Percentiles rank a stretch among this genome's conserved stretches.
Conservation (phyloP, 345 rosid genomes). For the Eucalyptus melliodora region DNA sequence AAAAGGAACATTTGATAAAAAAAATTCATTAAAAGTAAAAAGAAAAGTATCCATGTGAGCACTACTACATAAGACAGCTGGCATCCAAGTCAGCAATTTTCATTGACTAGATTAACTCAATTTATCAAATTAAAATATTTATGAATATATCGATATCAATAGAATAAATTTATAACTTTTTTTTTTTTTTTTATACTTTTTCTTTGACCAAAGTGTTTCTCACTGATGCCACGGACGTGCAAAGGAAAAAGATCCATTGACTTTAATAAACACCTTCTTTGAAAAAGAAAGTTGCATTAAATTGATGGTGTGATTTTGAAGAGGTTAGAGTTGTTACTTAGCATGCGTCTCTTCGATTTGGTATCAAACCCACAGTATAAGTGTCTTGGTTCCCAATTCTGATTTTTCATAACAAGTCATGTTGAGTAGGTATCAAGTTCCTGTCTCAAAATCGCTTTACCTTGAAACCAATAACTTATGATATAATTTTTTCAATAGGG, state of each 20-base stretch:
- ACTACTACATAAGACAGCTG: fast-evolving
- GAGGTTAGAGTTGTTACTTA: neutral
- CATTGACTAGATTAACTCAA: neutral
- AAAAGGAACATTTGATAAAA: too few species aligned
- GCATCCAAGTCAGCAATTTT: neutral
- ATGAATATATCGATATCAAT: neutral
- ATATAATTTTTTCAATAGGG: neutral
- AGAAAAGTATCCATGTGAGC: neutral
- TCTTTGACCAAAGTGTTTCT: neutral
- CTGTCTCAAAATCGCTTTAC: neutral
- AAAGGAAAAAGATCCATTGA: neutral
- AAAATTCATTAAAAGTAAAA: too few species aligned
- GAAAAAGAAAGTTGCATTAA: neutral
- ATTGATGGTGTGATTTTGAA: neutral
- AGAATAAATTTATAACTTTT: too few species aligned
- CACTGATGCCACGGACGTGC: neutral
- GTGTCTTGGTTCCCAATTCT: neutral
- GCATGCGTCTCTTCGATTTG: neutral
- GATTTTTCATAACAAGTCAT: neutral
- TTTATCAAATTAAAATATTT: too few species aligned
- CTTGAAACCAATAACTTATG: neutral
- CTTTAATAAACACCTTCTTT: neutral
- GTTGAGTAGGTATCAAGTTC: neutral
- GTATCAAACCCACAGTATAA: neutral
- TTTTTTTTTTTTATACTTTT: neutral